A percentile compares a stretch with the other conserved stretches of the same genome.
phyloP scores from a whole-genome alignment of 257 asterid species.

The Solanum chmielewskii region DNA sequence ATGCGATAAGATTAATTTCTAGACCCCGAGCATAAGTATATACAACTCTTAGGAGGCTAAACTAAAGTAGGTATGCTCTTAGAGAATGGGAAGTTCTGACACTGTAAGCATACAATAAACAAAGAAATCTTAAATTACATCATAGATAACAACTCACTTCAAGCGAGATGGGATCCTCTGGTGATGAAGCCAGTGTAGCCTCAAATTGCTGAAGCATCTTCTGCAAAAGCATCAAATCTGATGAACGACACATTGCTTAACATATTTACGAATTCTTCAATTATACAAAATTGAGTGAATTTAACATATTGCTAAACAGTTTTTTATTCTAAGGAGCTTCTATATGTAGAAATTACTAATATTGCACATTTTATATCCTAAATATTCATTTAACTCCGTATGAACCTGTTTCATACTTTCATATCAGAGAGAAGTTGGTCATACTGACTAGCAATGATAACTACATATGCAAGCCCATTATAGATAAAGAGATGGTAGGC shows the following conservation, averaged over 20 bases:
- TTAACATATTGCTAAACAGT: not conserved
- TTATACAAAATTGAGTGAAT: not conserved
- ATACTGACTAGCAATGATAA: not conserved
- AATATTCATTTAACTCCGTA: not conserved
- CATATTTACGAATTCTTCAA: not conserved
- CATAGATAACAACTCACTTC: constrained; percentile 53
- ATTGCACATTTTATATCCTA: not conserved
- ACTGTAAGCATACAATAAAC: not conserved
- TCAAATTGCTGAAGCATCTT: constrained; percentile 64
- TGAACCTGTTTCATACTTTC: not conserved
- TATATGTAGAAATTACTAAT: not conserved
- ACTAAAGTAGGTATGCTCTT: not conserved
- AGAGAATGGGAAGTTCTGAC: not conserved
- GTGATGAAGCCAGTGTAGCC: constrained; percentile 47
- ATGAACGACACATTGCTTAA: not conserved
- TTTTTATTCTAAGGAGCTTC: not conserved
- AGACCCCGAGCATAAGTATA: not conserved
- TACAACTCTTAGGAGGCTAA: not conserved
- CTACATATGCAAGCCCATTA: not conserved
- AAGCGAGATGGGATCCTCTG: constrained; percentile 71
- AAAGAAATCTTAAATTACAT: not conserved
- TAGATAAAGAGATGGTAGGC: not conserved
- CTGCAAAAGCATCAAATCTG: constrained; percentile 33
- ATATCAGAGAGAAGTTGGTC: not conserved
- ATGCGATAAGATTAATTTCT: not conserved